Conservation (phyloP, 495 filamentous ascomycete genomes). For the Chaetomium fimeti region DNA sequence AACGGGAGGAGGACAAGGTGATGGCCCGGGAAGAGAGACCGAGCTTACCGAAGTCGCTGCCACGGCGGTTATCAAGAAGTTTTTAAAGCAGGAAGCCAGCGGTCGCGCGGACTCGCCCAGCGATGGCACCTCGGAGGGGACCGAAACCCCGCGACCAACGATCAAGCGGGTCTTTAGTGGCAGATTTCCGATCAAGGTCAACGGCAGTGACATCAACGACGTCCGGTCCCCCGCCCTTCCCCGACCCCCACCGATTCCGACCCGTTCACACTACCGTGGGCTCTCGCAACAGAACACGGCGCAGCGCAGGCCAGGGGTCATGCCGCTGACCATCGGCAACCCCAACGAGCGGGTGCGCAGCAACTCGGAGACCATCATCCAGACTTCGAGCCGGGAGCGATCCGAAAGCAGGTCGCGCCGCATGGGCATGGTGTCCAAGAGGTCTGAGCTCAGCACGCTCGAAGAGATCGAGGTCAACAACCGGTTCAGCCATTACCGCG, state of each 20-base stretch:
- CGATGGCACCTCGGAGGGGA: constrained; percentile 63
- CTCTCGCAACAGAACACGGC: constrained; percentile 68
- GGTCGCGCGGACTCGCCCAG: constrained; percentile 60
- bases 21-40: constrained; percentile 46
- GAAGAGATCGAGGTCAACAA: constrained; percentile 68
- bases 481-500: constrained; percentile 76
- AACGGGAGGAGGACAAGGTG: constrained; percentile 46
- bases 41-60: constrained; percentile 62
- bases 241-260: constrained; percentile 69
- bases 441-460: constrained; percentile 69
- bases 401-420: constrained; percentile 58
- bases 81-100: constrained; percentile 58
- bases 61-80: constrained; percentile 73
- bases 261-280: constrained; percentile 73
- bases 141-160: constrained; percentile 69
- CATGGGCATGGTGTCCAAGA: constrained; percentile 82
- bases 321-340: constrained; percentile 66
- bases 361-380: constrained; percentile 80
- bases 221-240: constrained; percentile 64
- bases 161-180: constrained; percentile 70
- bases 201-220: constrained; percentile 55
- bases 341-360: constrained; percentile 80
- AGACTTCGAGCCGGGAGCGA: constrained; percentile 48
- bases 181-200: constrained; percentile 81
- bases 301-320: constrained; percentile 64